phyloP scores from a whole-genome alignment of 1,139 yeast genomes.

The Nakaseomyces sp. region DNA sequence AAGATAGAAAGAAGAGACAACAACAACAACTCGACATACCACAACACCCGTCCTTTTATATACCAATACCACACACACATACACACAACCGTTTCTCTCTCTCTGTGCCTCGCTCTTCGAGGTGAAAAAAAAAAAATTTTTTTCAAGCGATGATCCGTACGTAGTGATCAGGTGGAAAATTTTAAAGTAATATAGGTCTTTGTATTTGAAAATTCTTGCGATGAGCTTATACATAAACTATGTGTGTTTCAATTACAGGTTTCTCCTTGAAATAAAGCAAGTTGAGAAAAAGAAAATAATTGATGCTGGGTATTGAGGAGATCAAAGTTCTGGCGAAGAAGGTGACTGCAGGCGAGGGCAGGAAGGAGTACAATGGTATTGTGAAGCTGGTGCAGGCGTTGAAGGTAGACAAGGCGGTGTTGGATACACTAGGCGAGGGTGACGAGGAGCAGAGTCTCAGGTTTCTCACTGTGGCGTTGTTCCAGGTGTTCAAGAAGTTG shows the following conservation, averaged over 20 bases:
- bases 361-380: constrained; percentile 24
- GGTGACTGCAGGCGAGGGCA: constrained; percentile 21
- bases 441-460: constrained; percentile 31
- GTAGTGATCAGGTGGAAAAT: no score
- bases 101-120: no score
- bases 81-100: no score
- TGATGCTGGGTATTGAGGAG: constrained; percentile 20
- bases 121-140: no score
- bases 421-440: constrained; percentile 9
- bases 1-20: not conserved
- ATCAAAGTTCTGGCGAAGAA: constrained; percentile 23
- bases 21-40: no score
- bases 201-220: not conserved
- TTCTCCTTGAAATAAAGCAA: not conserved
- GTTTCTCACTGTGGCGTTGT: constrained; percentile 44
- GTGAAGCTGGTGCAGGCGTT: constrained; percentile 19
- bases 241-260: no score
- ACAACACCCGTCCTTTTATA: no score
- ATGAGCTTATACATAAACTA: not conserved
- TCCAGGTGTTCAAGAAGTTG: constrained; percentile 50
- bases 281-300: no score
- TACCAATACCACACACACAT: no score
- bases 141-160: no score
- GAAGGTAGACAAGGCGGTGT: constrained; percentile 5
- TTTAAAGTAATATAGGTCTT: no score